Base-by-base conservation (phyloP, 129 eudicot species). In the Arctium minus region DNA sequence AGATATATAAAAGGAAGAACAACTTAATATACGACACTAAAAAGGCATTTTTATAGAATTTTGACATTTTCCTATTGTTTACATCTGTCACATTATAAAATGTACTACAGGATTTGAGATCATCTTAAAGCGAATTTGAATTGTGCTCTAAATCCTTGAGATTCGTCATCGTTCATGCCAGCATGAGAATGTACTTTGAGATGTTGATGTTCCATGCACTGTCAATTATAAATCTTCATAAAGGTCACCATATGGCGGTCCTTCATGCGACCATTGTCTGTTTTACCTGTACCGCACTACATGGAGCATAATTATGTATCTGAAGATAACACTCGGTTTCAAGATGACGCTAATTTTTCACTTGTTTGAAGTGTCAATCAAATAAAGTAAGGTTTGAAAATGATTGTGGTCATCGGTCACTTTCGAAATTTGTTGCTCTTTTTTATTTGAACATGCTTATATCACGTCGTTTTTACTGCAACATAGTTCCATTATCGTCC, bases 171-270 rank as follows among this genome's bases (percentile, higher is more conserved):
- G 74, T 73, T 15, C 22, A 65, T 53, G 62, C 40, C 27, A 74
- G 22, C 75, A 42, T 74, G 50, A 46, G 67, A 74, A 56, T 74
- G 85, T 74, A 60, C 74, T 32, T 6, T 32, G 37, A 67, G 85
- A 82, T 69, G 80, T 75, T 29, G 80, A 82, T 73, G 36, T 82
- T 42, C 75, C 70, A 33, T 74, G 74, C 70, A 74, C 5, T 22
- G 80, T 82, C 79, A 74, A 35, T 75, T 67, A 18, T 53, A 67
- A 70, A 80, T 80, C 71, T 70, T 80, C 77, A 80, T 53, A 75
- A 42, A 81, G 48, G 73, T 70, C 30, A 33, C 39, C 27, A 76
- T 48, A 56, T 77, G 73, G 77, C 32, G 82, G 86, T 76, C 86
- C 82, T 48, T 48, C 18, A 70, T 53, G 37, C 67, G 39, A 46